Conservation (phyloP, 1,139 yeast species). For the Barnettozyma hawaiiensis region DNA sequence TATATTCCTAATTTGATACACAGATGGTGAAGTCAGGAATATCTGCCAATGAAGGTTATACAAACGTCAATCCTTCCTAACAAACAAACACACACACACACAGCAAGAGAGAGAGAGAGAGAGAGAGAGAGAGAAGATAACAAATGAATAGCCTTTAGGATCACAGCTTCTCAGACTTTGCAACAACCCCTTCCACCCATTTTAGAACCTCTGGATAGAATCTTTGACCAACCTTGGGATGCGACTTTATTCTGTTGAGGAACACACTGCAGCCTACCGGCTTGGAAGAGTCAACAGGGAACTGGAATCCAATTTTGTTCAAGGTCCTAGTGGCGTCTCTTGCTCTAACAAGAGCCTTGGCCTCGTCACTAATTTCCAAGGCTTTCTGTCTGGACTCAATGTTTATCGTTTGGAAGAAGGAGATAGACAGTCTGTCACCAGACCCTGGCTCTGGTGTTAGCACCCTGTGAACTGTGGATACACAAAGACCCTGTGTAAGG, state of each 20-base stretch:
- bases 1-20: not conserved
- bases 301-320: conserved; percentile 48
- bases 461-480: conserved; percentile 68
- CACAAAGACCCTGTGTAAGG: conserved; percentile 48
- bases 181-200: conserved; percentile 22
- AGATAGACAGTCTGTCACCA: conserved; percentile 49
- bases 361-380: conserved; percentile 35
- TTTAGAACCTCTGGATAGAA: conserved; percentile 50
- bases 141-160: not conserved
- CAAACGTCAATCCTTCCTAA: too few species aligned
- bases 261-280: conserved; percentile 56
- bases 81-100: too few species aligned
- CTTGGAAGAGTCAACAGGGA: conserved; percentile 40
- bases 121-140: not conserved
- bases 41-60: too few species aligned
- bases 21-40: not conserved
- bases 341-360: conserved; percentile 31
- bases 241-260: conserved; percentile 58
- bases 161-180: conserved; percentile 10
- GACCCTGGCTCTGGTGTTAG: conserved; percentile 47
- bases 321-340: conserved; percentile 36
- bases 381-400: conserved; percentile 38
- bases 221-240: conserved; percentile 57
- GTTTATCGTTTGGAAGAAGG: conserved; percentile 51
- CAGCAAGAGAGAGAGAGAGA: not conserved